Percentiles rank a stretch among this genome's conserved stretches.
Conservation (phyloP, 129 eudicot genomes). For the Centaurea solstitialis region DNA sequence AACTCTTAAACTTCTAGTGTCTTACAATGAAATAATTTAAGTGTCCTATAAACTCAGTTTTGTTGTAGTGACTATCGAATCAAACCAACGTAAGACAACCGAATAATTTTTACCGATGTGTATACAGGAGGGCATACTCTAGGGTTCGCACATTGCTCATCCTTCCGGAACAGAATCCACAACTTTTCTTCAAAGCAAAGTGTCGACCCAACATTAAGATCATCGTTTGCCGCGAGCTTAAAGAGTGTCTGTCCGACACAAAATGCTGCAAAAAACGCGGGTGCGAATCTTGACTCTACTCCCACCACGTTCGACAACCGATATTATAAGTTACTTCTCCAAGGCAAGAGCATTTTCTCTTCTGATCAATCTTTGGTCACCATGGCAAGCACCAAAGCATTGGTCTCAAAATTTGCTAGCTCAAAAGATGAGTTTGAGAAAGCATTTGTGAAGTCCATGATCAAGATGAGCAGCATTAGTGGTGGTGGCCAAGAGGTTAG, state of each 20-base stretch:
- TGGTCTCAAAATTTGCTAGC: slow-evolving; percentile 47
- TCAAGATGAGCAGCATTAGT: slow-evolving; percentile 75
- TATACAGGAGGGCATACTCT: slow-evolving; percentile 67
- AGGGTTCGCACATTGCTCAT: slow-evolving; percentile 79
- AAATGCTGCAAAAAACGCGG: slow-evolving; percentile 26
- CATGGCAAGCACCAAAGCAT: slow-evolving; percentile 20
- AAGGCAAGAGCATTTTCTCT: slow-evolving; percentile 46
- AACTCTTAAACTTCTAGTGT: too few relatives aligned
- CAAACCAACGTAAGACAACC: too few relatives aligned
- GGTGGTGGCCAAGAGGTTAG: slow-evolving; percentile 67
- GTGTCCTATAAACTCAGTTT: too few relatives aligned
- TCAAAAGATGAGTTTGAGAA: slow-evolving; percentile 25
- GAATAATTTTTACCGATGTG: not conserved
- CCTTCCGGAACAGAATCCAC: slow-evolving; percentile 72
- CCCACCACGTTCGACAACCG: slow-evolving; percentile 43
- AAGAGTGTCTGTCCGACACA: slow-evolving; percentile 25
- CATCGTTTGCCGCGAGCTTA: slow-evolving; percentile 35
- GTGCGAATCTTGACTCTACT: slow-evolving; percentile 49
- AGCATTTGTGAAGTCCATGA: slow-evolving; percentile 69
- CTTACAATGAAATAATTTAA: too few relatives aligned
- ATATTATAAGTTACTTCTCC: slow-evolving; percentile 49
- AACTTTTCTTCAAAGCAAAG: slow-evolving; percentile 36
- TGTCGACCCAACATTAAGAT: slow-evolving; percentile 33
- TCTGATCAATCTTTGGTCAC: slow-evolving; percentile 54
- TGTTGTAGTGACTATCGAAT: too few relatives aligned